Conservation (phyloP, 768 basidiomycete genomes). For the Auricularia cornea region DNA sequence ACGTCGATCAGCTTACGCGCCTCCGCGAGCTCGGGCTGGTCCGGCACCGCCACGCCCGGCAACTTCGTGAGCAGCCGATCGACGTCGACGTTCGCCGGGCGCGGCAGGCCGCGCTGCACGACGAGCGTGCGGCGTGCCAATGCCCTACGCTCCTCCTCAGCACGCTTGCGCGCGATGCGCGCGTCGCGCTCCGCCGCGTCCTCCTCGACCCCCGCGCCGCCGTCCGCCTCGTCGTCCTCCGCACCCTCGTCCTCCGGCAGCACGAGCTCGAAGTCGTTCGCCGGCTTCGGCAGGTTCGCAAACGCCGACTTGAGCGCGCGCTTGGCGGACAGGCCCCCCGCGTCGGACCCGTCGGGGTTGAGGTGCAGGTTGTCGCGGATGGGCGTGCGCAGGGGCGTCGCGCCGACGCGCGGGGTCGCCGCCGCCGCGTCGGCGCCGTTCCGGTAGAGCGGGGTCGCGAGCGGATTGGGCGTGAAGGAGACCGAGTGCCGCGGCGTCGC, state of each 20-base stretch:
- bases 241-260: constrained; percentile 75
- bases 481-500: constrained; percentile 90
- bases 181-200: constrained; percentile 93
- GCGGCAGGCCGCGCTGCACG: constrained; percentile 75
- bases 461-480: constrained; percentile 91
- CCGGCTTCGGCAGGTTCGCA: constrained; percentile 76
- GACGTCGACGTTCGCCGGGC: constrained; percentile 78
- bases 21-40: constrained; percentile 33
- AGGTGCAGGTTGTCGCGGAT: constrained; percentile 87
- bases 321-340: constrained; percentile 59
- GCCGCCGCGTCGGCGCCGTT: constrained; percentile 31
- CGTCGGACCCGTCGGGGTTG: constrained; percentile 60
- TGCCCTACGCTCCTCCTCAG: constrained; percentile 70
- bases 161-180: constrained; percentile 49
- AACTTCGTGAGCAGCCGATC: constrained; percentile 54
- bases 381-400: constrained; percentile 90
- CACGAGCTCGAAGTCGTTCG: constrained; percentile 95
- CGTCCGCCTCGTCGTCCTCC: constrained; percentile 28
- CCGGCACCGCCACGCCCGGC: constrained; percentile 29
- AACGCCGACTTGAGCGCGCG: constrained; percentile 76
- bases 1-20: constrained; percentile 61
- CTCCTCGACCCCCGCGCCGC: constrained; percentile 47
- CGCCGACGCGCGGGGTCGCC: constrained; percentile 35
- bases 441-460: constrained; percentile 65
- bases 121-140: constrained; percentile 76